Base-by-base conservation (phyloP, 1,284 basidiomycete genomes). In the Moesziomyces sp. region DNA sequence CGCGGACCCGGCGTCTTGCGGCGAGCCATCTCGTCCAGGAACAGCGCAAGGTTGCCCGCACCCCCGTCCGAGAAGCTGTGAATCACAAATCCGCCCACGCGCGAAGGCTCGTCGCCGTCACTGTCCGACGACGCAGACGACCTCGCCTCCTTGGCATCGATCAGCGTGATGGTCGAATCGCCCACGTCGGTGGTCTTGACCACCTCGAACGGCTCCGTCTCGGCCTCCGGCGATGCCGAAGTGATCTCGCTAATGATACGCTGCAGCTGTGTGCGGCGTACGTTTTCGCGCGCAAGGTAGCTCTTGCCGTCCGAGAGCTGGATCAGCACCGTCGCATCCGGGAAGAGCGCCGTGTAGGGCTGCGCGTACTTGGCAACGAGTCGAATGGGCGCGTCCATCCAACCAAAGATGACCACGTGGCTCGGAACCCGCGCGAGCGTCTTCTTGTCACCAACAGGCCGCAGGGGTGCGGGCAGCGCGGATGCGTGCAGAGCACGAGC, bases 331-430 rank as follows among this genome's bases (percentile, higher is more conserved):
- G 74, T 78, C 3, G 79, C 65, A 11, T 73, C 28, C 0, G 82
- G 82, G 46, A 78, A 80, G 42, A 80, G 64, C 38, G 70, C 58
- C 0, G 62, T 53, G 56, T 82, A 83, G 10, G 74, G 76, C 24
- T 63, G 59, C 0, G 71, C 79, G 52, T 83, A 83, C 48, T 83
- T 83, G 42, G 59, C 45, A 0, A 83, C 69, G 6, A 82, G 58
- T 7, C 71, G 73, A 3, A 82, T 54, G 10, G 80, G 69, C 0
- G 76, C 81, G 52, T 82, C 77, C 81, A 83, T 80, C 78, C 79
- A 83, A 21, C 82, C 82, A 47, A 76, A 77, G 44, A 83, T 59
- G 28, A 83, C 30, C 0, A 74, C 49, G 23, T 74, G 65, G 51
- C 55, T 59, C 0, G 71, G 71, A 1, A 28, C 23, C 7, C 46